These are phyloP conservation scores for Syncephalastrum racemosum DNA, from an alignment of 371 early-diverging fungal species.

Conservation along the genomic window DNA sequence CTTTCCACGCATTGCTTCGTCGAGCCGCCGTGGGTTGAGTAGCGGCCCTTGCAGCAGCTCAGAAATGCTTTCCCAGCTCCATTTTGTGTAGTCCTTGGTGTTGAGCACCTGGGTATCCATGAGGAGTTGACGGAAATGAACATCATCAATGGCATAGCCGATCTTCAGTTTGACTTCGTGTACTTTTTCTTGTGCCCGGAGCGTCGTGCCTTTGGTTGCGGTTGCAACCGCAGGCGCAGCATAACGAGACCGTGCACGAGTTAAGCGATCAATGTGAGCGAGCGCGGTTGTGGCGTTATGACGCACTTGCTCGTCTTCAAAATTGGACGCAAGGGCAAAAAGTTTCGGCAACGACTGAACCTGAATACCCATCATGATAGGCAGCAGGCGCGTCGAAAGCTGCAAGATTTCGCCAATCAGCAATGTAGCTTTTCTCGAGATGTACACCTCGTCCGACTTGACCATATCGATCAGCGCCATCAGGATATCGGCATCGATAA, in stretches of 20 bases:
- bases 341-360: constrained; percentile 75
- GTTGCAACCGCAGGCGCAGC: constrained; percentile 15
- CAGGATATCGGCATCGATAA: constrained; percentile 79
- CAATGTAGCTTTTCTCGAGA: constrained; percentile 64
- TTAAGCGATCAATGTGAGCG: constrained; percentile 70
- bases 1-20: constrained; percentile 74
- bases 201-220: constrained; percentile 3
- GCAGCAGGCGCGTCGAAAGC: constrained; percentile 68
- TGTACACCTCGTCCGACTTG: constrained; percentile 50
- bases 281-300: constrained; percentile 77
- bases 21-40: constrained; percentile 68
- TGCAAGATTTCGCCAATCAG: constrained; percentile 79
- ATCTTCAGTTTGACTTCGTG: constrained; percentile 69
- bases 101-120: constrained; percentile 74
- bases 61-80: constrained; percentile 81
- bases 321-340: constrained; percentile 75
- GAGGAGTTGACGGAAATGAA: constrained; percentile 62
- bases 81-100: constrained; percentile 76
- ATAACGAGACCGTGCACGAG: constrained; percentile 39
- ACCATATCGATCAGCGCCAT: constrained; percentile 62
- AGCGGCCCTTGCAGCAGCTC: constrained; percentile 81
- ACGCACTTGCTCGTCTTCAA: constrained; percentile 72
- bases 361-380: constrained; percentile 55
- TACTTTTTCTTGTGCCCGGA: constrained; percentile 50
- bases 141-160: constrained; percentile 79